Percentiles rank a stretch among this genome's conserved stretches.
Conservation (phyloP, 108 stramenopile genomes). For the Pseudonitzschia delicatissima region DNA sequence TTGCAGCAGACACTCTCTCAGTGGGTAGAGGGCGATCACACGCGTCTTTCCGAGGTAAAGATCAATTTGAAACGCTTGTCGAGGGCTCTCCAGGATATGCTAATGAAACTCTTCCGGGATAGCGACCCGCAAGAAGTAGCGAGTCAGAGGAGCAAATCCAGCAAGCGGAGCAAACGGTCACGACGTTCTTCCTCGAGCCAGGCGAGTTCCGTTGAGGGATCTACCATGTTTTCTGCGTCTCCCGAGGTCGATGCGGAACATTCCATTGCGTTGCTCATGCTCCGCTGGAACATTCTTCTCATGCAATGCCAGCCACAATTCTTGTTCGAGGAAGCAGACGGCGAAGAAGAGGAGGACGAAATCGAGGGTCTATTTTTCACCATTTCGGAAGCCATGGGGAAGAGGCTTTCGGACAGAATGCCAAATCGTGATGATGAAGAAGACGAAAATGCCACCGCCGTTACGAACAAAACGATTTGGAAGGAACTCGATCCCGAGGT, state of each 20-base stretch:
- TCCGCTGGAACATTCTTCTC: constrained; percentile 54
- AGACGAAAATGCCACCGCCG: constrained; percentile 8
- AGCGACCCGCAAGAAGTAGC: constrained; percentile 20
- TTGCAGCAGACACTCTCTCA: constrained; percentile 48
- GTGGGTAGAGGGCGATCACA: constrained; percentile 64
- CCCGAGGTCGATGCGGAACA: constrained; percentile 50
- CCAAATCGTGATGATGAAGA: constrained; percentile 8
- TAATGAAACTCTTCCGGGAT: constrained; percentile 46
- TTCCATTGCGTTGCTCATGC: constrained; percentile 55
- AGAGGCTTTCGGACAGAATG: constrained; percentile 28
- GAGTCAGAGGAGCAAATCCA: neutral
- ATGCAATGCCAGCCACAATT: constrained; percentile 36
- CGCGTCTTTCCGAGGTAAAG: constrained; percentile 57
- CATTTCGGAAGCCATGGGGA: constrained; percentile 33
- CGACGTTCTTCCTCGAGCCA: constrained; percentile 11
- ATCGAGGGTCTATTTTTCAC: constrained; percentile 33
- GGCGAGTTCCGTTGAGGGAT: constrained; percentile 13
- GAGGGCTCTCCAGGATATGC: constrained; percentile 49
- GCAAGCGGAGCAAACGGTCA: neutral
- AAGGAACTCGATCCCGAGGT: constrained; percentile 32
- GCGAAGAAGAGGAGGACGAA: constrained; percentile 37
- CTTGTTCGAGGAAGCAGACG: constrained; percentile 28
- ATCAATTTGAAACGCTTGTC: constrained; percentile 53
- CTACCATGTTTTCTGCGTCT: constrained; percentile 8
- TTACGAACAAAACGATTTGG: constrained; percentile 34